Evolutionary conservation across 441 rosid genomes (phyloP).

Genomic region (Rhodomyrtus psidioides): DNA sequence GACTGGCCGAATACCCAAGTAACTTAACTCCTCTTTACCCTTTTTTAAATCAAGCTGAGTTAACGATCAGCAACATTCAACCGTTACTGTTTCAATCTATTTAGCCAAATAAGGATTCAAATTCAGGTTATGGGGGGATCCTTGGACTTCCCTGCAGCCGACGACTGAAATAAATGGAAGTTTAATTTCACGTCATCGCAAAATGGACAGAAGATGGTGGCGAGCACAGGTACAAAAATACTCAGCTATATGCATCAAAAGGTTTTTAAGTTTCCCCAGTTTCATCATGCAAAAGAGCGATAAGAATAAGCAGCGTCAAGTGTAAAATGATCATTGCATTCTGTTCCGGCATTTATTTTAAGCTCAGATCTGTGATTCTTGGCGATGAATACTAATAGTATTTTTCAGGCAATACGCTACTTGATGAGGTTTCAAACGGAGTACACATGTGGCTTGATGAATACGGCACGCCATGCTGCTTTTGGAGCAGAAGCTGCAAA

Average conservation of each 20-base stretch:
- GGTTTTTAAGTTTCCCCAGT: not conserved
- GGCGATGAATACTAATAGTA: not conserved
- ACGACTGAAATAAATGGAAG: constrained; percentile 91
- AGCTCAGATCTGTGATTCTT: not conserved
- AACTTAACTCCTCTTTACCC: not conserved
- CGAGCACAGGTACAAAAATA: constrained; percentile 67
- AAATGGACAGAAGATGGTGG: constrained; percentile 98
- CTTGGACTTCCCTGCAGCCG: constrained; percentile 83
- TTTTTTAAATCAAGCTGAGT: not conserved
- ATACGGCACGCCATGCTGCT: constrained; percentile 64
- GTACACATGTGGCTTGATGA: constrained; percentile 73
- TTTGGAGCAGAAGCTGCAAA: constrained; percentile 78
- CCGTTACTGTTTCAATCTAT: not conserved
- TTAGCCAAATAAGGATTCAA: not conserved
- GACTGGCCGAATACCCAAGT: constrained; percentile 65
- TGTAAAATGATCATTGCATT: not conserved
- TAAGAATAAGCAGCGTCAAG: not conserved
- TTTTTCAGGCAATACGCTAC: constrained; percentile 60
- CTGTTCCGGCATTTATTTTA: not conserved
- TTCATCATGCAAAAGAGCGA: not conserved
- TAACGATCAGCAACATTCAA: not conserved
- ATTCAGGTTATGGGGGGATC: constrained; percentile 72
- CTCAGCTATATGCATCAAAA: not conserved
- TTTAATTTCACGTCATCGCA: constrained; percentile 53
- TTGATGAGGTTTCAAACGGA: constrained; percentile 77